Base-by-base conservation (phyloP, 352 stramenopile species). In the Globisporangium alternatum region DNA sequence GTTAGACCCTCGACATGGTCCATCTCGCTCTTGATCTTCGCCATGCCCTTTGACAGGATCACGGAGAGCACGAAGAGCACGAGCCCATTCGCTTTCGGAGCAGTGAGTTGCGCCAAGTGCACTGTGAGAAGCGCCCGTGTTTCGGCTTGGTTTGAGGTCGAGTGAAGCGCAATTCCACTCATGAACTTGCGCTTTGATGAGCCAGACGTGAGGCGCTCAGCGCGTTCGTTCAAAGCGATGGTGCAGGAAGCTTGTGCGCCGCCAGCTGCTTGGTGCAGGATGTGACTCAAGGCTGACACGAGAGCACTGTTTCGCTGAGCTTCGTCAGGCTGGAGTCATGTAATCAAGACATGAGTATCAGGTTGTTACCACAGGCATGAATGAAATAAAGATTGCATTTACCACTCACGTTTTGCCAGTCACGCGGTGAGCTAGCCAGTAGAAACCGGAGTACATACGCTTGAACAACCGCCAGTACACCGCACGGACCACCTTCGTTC, bases 401-500 rank as follows among this genome's bases (percentile, higher is more conserved):
- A 25, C 1, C n/a, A 75, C 75, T 55, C 73, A 90, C 82, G 48
- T 92, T 89, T 52, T 83, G 78, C 82, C 82, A 94, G 60, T 89
- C 69, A 15, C 62, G 56, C 43, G 66, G 53, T 28, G 60, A 65
- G 5, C 68, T 67, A 21, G 77, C 69, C 17, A 90, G 60, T 15
- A 98, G 67, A 52, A 92, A 88, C 31, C 77, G 75, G 37, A 98
- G 68, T 28, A 97, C 79, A 62, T 97, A 97, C 0, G 85, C 96
- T 68, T 98, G 95, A 0, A 98, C 80, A 6, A 96, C 89, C 12
- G 96, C 96, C 15, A 99, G 79, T 1, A 98, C 92, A 17, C 96
- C 96, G 63, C 96, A 99, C 3, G 96, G 96, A 3, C 96, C 96
- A 37, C 96, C 96, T 67, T 98, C 86, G 55, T 86, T 65, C 75